Evolutionary conservation across 23 red algal species (phyloP).

Genomic region (Agarophyton chilense): DNA sequence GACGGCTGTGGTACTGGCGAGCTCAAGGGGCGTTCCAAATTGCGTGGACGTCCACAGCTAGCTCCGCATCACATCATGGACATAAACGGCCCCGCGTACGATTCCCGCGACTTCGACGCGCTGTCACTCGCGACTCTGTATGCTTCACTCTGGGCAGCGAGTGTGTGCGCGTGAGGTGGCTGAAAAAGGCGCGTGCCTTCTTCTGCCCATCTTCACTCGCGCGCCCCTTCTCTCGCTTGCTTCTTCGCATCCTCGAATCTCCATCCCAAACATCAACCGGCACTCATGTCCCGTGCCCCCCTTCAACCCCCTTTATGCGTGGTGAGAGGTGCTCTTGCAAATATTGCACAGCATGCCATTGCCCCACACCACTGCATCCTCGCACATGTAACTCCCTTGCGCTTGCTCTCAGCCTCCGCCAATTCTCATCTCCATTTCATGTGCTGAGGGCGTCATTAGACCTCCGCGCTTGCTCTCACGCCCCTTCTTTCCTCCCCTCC

Average conservation of each 20-base stretch:
- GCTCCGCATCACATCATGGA: neutral
- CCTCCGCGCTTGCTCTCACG: neutral
- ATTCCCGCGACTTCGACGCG: neutral
- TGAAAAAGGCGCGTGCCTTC: conserved; percentile 16
- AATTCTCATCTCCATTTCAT: neutral
- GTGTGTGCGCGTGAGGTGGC: conserved; percentile 23
- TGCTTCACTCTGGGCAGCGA: conserved; percentile 7
- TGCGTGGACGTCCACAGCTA: conserved; percentile 5
- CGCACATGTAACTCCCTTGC: conserved; percentile 9
- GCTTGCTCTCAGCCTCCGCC: neutral
- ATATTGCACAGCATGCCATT: neutral
- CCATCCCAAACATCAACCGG: neutral
- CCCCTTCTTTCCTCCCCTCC: conserved; percentile 8
- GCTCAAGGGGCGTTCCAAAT: neutral
- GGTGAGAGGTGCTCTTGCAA: neutral
- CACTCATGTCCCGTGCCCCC: conserved; percentile 25
- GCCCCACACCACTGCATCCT: conserved; percentile 6
- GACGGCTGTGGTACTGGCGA: neutral
- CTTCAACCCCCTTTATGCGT: neutral
- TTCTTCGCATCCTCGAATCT: conserved; percentile 13
- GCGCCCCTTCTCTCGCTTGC: conserved; percentile 12
- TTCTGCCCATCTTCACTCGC: neutral
- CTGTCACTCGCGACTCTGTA: conserved; percentile 1
- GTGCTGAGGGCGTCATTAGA: neutral
- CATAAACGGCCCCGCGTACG: neutral